Percentiles rank a stretch among this genome's conserved stretches.
Conservation (phyloP, 2,329 filamentous ascomycete genomes). For the Metarhizium album region DNA sequence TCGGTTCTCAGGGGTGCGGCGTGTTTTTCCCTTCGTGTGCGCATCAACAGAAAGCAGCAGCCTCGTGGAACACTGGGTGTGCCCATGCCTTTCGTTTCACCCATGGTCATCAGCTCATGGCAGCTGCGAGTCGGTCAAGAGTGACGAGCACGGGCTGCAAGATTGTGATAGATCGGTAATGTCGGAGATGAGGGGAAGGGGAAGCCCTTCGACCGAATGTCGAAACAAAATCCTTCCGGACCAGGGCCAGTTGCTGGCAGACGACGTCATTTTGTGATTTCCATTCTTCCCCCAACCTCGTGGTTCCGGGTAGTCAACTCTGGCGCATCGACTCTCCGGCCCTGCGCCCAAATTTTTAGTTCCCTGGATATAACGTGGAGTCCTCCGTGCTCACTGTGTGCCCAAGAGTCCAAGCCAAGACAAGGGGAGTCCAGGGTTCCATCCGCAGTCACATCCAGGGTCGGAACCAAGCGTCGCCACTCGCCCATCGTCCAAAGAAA, state of each 20-base stretch:
- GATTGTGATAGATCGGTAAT: neutral
- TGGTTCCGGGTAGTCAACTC: neutral
- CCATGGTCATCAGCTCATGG: neutral
- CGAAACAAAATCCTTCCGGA: neutral
- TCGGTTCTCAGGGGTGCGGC: neutral
- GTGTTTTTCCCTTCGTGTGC: neutral
- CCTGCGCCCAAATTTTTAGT: neutral
- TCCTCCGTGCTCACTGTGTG: too few relatives aligned
- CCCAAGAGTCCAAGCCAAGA: too few relatives aligned
- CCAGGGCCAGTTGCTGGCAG: neutral
- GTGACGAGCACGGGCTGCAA: neutral
- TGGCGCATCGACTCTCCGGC: neutral
- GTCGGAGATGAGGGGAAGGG: neutral
- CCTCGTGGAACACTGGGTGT: neutral
- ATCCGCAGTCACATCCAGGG: neutral
- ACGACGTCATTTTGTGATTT: neutral
- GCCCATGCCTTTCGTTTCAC: neutral
- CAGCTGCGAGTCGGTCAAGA: neutral
- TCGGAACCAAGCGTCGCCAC: slow-evolving; percentile 6
- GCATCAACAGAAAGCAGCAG: neutral
- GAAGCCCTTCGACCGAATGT: neutral
- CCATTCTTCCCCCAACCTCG: too few relatives aligned
- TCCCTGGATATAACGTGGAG: neutral
- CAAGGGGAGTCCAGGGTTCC: neutral
- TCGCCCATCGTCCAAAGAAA: neutral